Evolutionary conservation across 2,329 filamentous ascomycete species (phyloP), one percentile per base, ranked within the genome.

Genomic region (Bertia moriformis): DNA sequence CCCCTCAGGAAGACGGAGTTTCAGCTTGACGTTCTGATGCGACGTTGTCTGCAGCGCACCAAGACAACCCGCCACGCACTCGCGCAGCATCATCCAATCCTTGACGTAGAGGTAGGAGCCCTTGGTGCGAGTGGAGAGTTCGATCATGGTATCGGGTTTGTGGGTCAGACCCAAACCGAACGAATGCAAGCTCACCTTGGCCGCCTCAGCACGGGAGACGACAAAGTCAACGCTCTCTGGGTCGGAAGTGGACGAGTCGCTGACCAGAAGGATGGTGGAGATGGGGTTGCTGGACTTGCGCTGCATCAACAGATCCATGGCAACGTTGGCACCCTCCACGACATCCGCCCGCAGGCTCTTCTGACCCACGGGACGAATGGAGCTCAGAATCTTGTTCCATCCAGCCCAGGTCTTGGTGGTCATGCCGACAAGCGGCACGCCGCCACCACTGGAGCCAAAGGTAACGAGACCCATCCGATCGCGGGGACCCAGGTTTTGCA

Each of bases 1-100:
- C 15, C 91, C 91, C 61, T 98, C 91, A 0, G 91, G 91, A 4
- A 98, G 65, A 49, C 85, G 84, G 41, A 98, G 74, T 65, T 93
- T 94, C 40, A 98, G 71, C 65, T 93, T 95, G 41, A 93, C 91
- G 52, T 96, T 96, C 56, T 96, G 91, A 56, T 98, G 91, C n/a
- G 91, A 96, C 19, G 86, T 80, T 2, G 85, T 87, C 58, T 98
- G 91, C 54, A 96, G 72, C 13, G 86, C 79, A 37, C 91, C 91
- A 19, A 98, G 66, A 51, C 89, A 96, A 33, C 91, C 91, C 18
- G 88, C 91, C 35, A 95, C 71, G 56, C 91, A 96, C 58, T 98
- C 91, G 19, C 91, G 81, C 24, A 98, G 71, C 89, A 96, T 98
- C 89, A 96, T 96, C 91, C 91, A 98, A 58, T 98, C 91, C 61